These are phyloP conservation scores for Cutaneotrichosporon mucoides DNA, from an alignment of 1,284 basidiomycete species.

Conservation along the genomic window DNA sequence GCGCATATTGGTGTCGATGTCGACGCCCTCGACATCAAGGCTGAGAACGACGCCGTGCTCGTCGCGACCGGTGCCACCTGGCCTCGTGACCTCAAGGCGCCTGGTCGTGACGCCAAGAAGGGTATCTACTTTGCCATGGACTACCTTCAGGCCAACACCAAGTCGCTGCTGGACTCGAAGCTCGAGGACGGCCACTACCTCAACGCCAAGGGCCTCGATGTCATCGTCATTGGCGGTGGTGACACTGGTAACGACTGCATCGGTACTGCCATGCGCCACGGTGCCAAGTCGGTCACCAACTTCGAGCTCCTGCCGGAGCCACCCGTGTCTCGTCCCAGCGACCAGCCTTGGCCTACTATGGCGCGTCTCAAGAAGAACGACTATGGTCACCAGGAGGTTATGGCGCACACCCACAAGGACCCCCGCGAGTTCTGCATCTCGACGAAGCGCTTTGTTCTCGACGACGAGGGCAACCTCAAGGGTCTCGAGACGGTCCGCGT, in stretches of 20 bases:
- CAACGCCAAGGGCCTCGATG: conserved; percentile 82
- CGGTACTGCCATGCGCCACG: conserved; percentile 88
- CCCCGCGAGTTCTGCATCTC: conserved; percentile 93
- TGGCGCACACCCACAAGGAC: conserved; percentile 83
- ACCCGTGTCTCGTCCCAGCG: conserved; percentile 74
- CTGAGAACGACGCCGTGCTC: conserved; percentile 76
- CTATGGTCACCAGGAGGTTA: conserved; percentile 92
- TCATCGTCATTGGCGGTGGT: conserved; percentile 91
- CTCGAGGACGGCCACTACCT: conserved; percentile 70
- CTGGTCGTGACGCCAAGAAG: conserved; percentile 67
- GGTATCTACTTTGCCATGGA: conserved; percentile 97
- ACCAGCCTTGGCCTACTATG: conserved; percentile 80
- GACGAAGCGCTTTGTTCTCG: conserved; percentile 85
- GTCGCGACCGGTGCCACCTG: conserved; percentile 84
- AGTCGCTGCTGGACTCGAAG: conserved; percentile 76
- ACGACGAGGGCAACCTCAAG: conserved; percentile 73
- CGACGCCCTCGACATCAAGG: conserved; percentile 64
- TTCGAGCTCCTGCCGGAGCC: conserved; percentile 89
- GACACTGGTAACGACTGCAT: conserved; percentile 87
- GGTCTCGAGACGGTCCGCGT: conserved; percentile 89
- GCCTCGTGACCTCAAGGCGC: conserved; percentile 86
- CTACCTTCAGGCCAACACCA: conserved; percentile 76
- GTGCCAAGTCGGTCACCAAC: conserved; percentile 89
- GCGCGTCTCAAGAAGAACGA: conserved; percentile 52
- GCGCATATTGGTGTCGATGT: conserved; percentile 77